Conservation (phyloP, 2,329 filamentous ascomycete genomes). For the Bimuria novae-zelandiae region DNA sequence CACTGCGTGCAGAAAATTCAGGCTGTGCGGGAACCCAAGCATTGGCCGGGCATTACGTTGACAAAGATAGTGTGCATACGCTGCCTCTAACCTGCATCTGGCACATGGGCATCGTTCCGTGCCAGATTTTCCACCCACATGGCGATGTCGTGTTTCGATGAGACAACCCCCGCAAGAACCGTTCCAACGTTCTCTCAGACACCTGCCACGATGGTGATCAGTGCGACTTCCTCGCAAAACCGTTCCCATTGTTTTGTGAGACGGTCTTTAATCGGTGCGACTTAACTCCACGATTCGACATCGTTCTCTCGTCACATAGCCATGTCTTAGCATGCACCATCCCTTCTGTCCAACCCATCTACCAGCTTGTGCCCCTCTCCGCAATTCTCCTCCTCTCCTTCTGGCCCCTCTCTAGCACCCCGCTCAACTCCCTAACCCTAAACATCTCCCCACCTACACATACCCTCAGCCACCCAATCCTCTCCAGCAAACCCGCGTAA, state of each 20-base stretch:
- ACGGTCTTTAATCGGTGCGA: neutral
- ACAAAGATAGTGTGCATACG: neutral
- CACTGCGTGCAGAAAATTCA: neutral
- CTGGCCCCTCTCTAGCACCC: constrained; percentile 40
- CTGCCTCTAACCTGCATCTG: neutral
- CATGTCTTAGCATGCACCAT: too few species aligned
- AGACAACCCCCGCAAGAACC: neutral
- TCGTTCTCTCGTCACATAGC: too few species aligned
- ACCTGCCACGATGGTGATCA: neutral
- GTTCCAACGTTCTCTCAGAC: neutral
- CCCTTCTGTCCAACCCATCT: too few species aligned
- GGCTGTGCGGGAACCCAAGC: neutral
- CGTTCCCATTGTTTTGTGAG: neutral
- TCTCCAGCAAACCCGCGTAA: constrained; percentile 33
- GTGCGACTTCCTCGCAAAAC: neutral
- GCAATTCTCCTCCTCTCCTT: constrained; percentile 35
- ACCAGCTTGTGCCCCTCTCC: too few species aligned
- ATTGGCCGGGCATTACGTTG: neutral
- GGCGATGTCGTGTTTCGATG: neutral
- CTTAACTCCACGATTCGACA: neutral
- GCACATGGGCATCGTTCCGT: too few species aligned
- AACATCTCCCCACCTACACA: constrained; percentile 36
- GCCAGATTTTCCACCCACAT: too few species aligned
- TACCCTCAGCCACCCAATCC: constrained; percentile 36
- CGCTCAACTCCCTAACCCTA: constrained; percentile 31